Percentiles rank a stretch among this genome's conserved stretches.
phyloP scores from a whole-genome alignment of 257 asterid genomes.

The Oldenlandia corymbosa region DNA sequence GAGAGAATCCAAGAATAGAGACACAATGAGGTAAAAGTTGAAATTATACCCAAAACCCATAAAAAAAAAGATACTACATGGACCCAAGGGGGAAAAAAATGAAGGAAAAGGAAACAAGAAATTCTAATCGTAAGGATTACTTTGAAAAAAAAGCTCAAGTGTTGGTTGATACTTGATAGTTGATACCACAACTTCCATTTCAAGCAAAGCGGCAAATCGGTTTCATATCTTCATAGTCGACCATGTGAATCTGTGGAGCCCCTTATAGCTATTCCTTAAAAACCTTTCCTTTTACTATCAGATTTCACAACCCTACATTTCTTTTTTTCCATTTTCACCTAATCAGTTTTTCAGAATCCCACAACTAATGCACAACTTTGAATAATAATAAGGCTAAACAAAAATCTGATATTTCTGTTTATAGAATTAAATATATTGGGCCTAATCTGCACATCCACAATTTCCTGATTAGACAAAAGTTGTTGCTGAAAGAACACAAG shows the following conservation, averaged over 20 bases:
- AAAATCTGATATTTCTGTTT: no score
- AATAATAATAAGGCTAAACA: no score
- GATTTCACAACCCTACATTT: background rate
- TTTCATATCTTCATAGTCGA: slow-evolving; percentile 32
- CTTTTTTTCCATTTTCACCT: no score
- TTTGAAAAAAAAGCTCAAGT: background rate
- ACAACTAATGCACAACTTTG: no score
- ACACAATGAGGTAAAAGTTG: background rate
- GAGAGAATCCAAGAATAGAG: slow-evolving; percentile 7
- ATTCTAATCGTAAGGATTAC: background rate
- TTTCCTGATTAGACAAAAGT: background rate
- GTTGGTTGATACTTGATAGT: background rate
- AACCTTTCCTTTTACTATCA: slow-evolving; percentile 1
- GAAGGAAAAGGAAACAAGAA: background rate
- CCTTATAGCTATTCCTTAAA: background rate
- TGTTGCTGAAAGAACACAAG: background rate
- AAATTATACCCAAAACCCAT: background rate
- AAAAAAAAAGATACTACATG: background rate
- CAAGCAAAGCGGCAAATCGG: slow-evolving; percentile 57
- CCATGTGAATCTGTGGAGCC: slow-evolving; percentile 29
- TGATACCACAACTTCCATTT: slow-evolving; percentile 44
- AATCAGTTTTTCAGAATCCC: no score
- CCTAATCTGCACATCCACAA: background rate
- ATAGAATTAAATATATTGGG: no score
- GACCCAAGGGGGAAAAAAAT: no score